Percentiles rank a stretch among this genome's conserved stretches.
Conservation (phyloP, 306 rosid species). For the Acmispon strigosus region DNA sequence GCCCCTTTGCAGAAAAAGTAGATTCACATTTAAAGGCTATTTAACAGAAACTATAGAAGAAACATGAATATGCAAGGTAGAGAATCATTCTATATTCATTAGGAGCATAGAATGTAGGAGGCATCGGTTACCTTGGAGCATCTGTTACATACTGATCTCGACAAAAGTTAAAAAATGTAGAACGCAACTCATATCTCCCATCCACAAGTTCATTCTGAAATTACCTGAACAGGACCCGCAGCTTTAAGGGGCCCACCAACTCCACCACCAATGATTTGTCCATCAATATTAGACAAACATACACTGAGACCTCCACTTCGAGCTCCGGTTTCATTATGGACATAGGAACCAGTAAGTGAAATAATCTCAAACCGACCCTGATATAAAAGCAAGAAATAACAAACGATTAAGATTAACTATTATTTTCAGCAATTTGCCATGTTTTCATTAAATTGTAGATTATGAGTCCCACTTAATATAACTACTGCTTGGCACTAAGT, state of each 20-base stretch:
- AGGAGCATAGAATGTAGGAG: no score
- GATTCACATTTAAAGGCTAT: conserved; percentile 15
- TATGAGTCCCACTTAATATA: not conserved
- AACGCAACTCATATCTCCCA: conserved; percentile 8
- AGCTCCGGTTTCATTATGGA: conserved; percentile 66
- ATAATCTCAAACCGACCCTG: conserved; percentile 94
- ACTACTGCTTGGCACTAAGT: not conserved
- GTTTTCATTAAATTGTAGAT: not conserved
- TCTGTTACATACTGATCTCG: not conserved
- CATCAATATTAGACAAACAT: conserved; percentile 73
- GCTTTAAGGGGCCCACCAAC: conserved; percentile 92
- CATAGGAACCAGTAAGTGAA: conserved; percentile 84
- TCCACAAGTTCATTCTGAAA: conserved; percentile 1
- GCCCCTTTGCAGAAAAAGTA: not conserved
- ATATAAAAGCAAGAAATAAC: conserved; percentile 16
- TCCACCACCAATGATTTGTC: conserved; percentile 94
- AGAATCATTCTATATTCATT: not conserved
- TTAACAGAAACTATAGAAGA: conserved; percentile 7
- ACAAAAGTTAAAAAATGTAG: not conserved
- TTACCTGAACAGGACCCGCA: conserved; percentile 98
- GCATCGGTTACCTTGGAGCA: not conserved
- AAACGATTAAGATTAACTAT: not conserved
- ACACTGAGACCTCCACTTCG: conserved; percentile 85
- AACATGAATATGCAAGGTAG: not conserved
- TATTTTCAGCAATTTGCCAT: not conserved